Evolutionary conservation across 2,329 filamentous ascomycete species (phyloP).

Genomic region (Neopestalotiopsis sp.): DNA sequence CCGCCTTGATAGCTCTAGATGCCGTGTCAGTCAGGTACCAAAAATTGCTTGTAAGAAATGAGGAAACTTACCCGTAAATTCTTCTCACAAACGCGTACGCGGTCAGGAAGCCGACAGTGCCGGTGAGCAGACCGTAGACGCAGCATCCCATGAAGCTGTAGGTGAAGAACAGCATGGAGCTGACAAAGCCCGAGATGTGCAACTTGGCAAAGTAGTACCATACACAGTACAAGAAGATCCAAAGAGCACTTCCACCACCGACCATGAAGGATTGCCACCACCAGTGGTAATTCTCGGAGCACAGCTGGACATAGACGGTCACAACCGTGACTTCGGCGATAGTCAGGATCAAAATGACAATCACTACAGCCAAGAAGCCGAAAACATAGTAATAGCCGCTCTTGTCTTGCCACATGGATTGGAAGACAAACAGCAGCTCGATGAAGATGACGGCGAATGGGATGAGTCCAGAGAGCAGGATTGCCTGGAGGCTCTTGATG

Average conservation of each 20-base stretch:
- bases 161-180: conserved; percentile 81
- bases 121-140: conserved; percentile 80
- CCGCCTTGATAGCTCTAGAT: conserved; percentile 14
- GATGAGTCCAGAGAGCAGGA: conserved; percentile 76
- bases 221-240: conserved; percentile 82
- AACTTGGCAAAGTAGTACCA: conserved; percentile 86
- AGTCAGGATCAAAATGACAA: conserved; percentile 73
- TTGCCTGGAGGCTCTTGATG: conserved; percentile 63
- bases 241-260: conserved; percentile 76
- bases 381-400: conserved; percentile 92
- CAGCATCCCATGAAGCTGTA: conserved; percentile 83
- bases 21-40: neutral
- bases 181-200: conserved; percentile 80
- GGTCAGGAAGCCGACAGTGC: conserved; percentile 83
- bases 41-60: neutral
- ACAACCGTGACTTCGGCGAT: conserved; percentile 86
- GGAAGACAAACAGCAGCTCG: conserved; percentile 85
- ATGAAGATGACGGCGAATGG: conserved; percentile 90
- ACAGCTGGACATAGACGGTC: conserved; percentile 81
- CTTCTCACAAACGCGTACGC: conserved; percentile 83
- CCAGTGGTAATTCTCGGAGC: conserved; percentile 87
- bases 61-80: conserved; percentile 73
- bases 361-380: conserved; percentile 80
- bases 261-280: conserved; percentile 90
- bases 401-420: conserved; percentile 89